Base-by-base conservation (phyloP, 1,284 basidiomycete species). In the Heterobasidion occidentale region DNA sequence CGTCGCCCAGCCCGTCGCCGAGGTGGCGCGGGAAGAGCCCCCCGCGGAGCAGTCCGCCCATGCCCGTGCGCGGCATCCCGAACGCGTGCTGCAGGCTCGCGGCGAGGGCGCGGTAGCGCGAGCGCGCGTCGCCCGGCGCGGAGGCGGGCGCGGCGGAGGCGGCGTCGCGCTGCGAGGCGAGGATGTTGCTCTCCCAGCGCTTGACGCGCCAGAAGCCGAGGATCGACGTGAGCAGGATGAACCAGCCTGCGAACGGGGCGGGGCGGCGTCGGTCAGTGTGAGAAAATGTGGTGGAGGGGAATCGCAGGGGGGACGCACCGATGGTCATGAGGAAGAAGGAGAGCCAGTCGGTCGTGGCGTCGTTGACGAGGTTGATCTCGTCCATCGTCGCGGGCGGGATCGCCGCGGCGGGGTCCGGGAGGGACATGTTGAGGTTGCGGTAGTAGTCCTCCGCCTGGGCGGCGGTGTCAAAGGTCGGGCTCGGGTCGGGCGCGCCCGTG, bases 181-280 rank as follows among this genome's bases (percentile, higher is more conserved):
- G 74, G 56, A 92, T 86, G 19, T 84, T 81, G 57, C 80, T 76
- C 67, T 92, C 89, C 89, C 88, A 91, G 47, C 92, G 83, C 70
- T 94, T 94, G 57, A 95, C 91, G 51, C 93, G 83, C 90, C 91
- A 96, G 76, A 90, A 97, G 35, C 90, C 88, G 50, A 97, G 86
- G 9, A 95, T 67, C 17, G 88, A 90, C 1, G 92, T 95, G 52
- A 96, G 76, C 33, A 98, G 80, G 56, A 95, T 77, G 73, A 97
- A 96, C 93, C 94, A 97, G 1, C 94, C 91, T 79, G 59, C 14
- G 44, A 27, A 36, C 53, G 55, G 27, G 11, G 27, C 9, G 12
- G 27, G 45, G 51, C 7, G 35, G 51, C 8, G 35, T 59, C 27
- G 34, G 53, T 44, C 49, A 50, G 15, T 17, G 56, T 19, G 36